Percentiles rank a stretch among this genome's conserved stretches.
phyloP scores from a whole-genome alignment of 164 flowering plant genomes.

The Stephania cephalantha region DNA sequence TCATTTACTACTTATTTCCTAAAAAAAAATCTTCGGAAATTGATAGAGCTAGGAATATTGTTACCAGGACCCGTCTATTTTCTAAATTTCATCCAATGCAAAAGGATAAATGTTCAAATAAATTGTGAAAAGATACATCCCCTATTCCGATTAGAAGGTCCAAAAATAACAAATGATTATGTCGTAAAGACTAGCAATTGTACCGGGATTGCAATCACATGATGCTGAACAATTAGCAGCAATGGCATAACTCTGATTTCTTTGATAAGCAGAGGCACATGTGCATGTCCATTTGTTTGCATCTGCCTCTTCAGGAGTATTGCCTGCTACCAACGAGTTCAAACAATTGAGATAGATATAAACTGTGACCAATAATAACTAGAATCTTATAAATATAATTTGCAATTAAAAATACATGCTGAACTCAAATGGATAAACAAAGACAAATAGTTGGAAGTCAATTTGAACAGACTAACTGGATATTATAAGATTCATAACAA shows the following conservation, averaged over 20 bases:
- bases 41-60: background rate
- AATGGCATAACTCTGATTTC: slow-evolving; percentile 28
- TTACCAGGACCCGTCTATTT: background rate
- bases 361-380: background rate
- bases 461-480: background rate
- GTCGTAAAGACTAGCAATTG: slow-evolving; percentile 8
- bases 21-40: background rate
- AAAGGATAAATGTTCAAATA: background rate
- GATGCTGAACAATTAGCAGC: slow-evolving; percentile 52
- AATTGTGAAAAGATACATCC: background rate
- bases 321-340: slow-evolving; percentile 32
- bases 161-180: background rate
- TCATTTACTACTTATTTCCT: background rate
- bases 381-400: background rate
- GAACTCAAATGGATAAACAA: background rate
- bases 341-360: slow-evolving; percentile 5
- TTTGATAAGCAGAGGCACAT: slow-evolving; percentile 40
- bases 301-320: slow-evolving; percentile 28
- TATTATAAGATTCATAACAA: background rate
- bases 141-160: background rate
- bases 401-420: background rate
- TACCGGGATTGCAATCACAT: slow-evolving; percentile 71
- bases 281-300: slow-evolving; percentile 55
- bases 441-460: background rate
- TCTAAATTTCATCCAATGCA: background rate